phyloP scores from a whole-genome alignment of 306 rosid species.

The Vicia villosa region DNA sequence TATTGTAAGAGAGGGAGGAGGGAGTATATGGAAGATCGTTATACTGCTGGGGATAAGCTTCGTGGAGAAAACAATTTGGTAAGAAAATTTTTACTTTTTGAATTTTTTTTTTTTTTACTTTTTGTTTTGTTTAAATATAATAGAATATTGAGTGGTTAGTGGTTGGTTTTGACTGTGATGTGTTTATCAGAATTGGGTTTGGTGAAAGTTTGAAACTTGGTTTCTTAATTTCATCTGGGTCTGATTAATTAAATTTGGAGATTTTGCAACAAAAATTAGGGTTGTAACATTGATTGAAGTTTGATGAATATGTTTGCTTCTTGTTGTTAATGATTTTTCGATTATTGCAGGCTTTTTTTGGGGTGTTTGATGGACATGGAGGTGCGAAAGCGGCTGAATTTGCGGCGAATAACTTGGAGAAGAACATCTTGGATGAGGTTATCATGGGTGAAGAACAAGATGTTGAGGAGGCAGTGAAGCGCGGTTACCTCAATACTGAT shows the following conservation, averaged over 20 bases:
- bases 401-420: slow-evolving; percentile 73
- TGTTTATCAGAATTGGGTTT: slow-evolving; percentile 28
- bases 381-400: slow-evolving; percentile 88
- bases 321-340: slow-evolving; percentile 1
- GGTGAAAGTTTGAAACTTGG: slow-evolving; percentile 26
- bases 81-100: slow-evolving; percentile 14
- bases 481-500: slow-evolving; percentile 82
- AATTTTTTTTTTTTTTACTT: background rate
- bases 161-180: background rate
- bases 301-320: slow-evolving; percentile 8
- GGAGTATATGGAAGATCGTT: slow-evolving; percentile 90
- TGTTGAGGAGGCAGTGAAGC: slow-evolving; percentile 71
- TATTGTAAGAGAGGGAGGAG: slow-evolving; percentile 92
- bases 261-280: slow-evolving; percentile 19
- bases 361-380: slow-evolving; percentile 94
- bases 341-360: slow-evolving; percentile 82
- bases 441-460: slow-evolving; percentile 46
- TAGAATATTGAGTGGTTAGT: background rate
- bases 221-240: slow-evolving; percentile 24
- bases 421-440: slow-evolving; percentile 68
- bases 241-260: background rate
- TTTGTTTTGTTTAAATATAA: too few relatives aligned
- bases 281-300: slow-evolving; percentile 7
- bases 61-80: slow-evolving; percentile 82
- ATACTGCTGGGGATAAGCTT: slow-evolving; percentile 60